Base-by-base conservation (phyloP, 352 stramenopile genomes). In the Phytophthora hybrid region DNA sequence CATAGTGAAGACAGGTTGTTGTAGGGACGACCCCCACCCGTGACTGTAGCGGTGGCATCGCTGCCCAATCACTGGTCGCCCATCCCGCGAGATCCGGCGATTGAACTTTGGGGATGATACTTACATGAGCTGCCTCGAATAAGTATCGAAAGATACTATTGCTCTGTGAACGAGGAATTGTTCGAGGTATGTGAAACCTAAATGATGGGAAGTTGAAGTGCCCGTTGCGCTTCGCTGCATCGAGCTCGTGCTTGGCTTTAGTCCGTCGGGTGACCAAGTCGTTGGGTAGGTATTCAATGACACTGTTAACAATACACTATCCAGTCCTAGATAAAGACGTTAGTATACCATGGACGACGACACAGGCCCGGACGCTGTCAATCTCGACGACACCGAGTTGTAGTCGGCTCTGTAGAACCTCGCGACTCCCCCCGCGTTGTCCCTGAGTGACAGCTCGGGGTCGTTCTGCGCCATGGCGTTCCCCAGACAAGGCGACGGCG, bases 11-110 rank as follows among this genome's bases (percentile, higher is more conserved):
- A 13, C 51, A 53, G 63, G 39, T 13, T 0, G 5, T 34, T 64
- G 61, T 63, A n/a, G 29, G 31, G n/a, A 41, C 46, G 53, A 64
- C 67, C 10, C 23, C 53, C 67, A 52, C 29, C 23, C 60, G 3
- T 26, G 29, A n/a, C 49, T 63, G 57, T 13, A 72, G 57, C 51
- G 26, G 56, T 37, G 44, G 59, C 21, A 64, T 39, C 14, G 32
- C 37, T 29, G 62, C 55, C 64, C 65, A 71, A 66, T 66, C 66
- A 73, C 51, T 62, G 29, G 51, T 47, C 7, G 39, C 56, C 56
- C n/a, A 73, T 73, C 66, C 31, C 14, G 11, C 10, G 23, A 16
- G 64, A 71, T 69, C 23, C 29, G 55, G n/a, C 26, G 34, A 19
- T 62, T 52, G 56, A 62, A 62, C 56, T 62, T 56, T 37, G 4